Evolutionary conservation across 441 rosid species (phyloP).

Genomic region (Brassica balearica): DNA sequence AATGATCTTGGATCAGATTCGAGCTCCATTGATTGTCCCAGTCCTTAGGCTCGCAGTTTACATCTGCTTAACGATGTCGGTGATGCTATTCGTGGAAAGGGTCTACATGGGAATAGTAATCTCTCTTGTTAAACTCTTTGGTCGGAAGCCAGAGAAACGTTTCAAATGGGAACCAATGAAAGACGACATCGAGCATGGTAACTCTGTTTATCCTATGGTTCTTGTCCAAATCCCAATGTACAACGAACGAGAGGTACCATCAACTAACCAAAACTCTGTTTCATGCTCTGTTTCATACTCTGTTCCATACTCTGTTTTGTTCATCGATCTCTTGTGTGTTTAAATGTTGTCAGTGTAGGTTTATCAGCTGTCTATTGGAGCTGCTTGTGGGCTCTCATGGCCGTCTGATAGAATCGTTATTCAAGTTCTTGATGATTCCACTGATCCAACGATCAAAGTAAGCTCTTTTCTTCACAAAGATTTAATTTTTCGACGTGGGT

Average conservation of each 20-base stretch:
- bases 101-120: slow-evolving; percentile 84
- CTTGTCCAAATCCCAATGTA: slow-evolving; percentile 95
- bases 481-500: no score
- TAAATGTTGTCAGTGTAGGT: slow-evolving; percentile 53
- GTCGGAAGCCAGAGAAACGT: slow-evolving; percentile 78
- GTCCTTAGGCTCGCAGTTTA: slow-evolving; percentile 59
- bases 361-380: slow-evolving; percentile 91
- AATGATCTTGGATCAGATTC: slow-evolving; percentile 67
- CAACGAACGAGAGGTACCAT: slow-evolving; percentile 83
- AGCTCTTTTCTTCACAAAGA: no score
- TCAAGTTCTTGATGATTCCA: slow-evolving; percentile 98
- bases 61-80: slow-evolving; percentile 76
- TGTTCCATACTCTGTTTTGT: no score
- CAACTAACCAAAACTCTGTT: no score
- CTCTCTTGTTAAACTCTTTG: slow-evolving; percentile 65
- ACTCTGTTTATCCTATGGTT: slow-evolving; percentile 81
- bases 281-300: no score
- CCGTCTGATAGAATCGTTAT: slow-evolving; percentile 82
- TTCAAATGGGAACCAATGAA: slow-evolving; percentile 80
- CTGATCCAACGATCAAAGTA: slow-evolving; percentile 84
- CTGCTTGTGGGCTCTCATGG: slow-evolving; percentile 98
- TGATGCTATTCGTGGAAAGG: slow-evolving; percentile 85
- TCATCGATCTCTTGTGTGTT: no score
- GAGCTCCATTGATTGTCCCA: slow-evolving; percentile 82
- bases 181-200: slow-evolving; percentile 84